These are phyloP conservation scores for Aspergillus thermomutatus DNA, from an alignment of 2,329 filamentous ascomycete genomes.

Conservation along the genomic window DNA sequence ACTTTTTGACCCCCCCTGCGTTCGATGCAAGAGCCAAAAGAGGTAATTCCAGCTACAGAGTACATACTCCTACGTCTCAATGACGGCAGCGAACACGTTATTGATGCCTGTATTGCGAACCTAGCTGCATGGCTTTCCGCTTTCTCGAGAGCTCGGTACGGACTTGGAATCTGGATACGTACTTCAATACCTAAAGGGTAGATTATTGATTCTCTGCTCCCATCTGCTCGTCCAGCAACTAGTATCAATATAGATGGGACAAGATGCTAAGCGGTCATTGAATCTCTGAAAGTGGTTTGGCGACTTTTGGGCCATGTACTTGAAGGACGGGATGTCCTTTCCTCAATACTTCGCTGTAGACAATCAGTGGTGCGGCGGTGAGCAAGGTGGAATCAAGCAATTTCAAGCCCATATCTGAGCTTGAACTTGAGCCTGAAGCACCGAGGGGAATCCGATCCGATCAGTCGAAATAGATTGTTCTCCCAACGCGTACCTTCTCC, in stretches of 20 bases:
- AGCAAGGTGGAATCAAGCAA: no score
- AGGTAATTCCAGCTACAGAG: neutral
- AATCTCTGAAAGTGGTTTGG: no score
- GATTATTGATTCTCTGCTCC: neutral
- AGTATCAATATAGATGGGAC: neutral
- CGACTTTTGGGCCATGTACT: no score
- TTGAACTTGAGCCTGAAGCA: neutral
- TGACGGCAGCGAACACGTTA: conserved; percentile 4
- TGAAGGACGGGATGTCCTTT: no score
- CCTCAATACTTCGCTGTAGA: no score
- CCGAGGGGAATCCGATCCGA: neutral
- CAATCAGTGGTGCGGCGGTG: no score
- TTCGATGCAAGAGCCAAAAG: neutral
- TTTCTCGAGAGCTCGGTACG: neutral
- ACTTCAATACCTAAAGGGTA: neutral
- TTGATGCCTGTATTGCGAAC: neutral
- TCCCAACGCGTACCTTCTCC: neutral
- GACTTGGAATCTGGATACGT: neutral
- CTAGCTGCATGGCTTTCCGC: neutral
- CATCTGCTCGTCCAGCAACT: neutral
- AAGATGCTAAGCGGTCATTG: no score
- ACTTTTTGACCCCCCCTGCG: neutral
- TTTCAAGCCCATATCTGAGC: neutral
- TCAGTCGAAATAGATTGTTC: neutral
- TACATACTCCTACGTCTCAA: neutral